Percentiles rank a stretch among this genome's conserved stretches.
Conservation (phyloP, 2,329 filamentous ascomycete genomes). For the Ophiostoma fasciatum region DNA sequence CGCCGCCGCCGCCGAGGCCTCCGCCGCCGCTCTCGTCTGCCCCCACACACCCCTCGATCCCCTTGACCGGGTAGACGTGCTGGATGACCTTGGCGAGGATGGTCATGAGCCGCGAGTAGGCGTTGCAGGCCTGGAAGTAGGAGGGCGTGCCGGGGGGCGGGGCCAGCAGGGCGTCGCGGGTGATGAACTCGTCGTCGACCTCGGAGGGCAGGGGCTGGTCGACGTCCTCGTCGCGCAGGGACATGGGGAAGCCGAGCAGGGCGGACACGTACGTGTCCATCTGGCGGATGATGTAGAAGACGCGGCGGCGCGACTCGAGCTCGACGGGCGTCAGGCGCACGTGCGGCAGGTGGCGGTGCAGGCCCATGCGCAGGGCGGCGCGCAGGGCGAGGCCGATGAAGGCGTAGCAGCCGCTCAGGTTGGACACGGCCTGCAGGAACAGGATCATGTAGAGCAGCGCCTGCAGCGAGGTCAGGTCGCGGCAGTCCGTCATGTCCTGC, state of each 20-base stretch:
- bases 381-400: conserved; percentile 67
- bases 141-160: conserved; percentile 42
- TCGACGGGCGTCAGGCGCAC: conserved; percentile 48
- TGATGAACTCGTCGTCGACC: conserved; percentile 54
- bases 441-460: conserved; percentile 66
- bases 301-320: conserved; percentile 45
- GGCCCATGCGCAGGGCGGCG: conserved; percentile 60
- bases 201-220: conserved; percentile 51
- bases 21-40: too few species aligned
- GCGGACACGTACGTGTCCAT: conserved; percentile 59
- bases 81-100: conserved; percentile 51
- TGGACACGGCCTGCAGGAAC: conserved; percentile 66
- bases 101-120: conserved; percentile 46
- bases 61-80: conserved; percentile 50
- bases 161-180: conserved; percentile 36
- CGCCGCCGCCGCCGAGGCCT: too few species aligned
- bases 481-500: conserved; percentile 51
- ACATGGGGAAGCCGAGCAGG: conserved; percentile 49
- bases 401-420: conserved; percentile 65
- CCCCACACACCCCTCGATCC: conserved; percentile 28
- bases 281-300: conserved; percentile 54
- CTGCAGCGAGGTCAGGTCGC: conserved; percentile 60
- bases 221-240: conserved; percentile 49
- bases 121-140: conserved; percentile 50
- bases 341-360: conserved; percentile 58